Evolutionary conservation across 2,329 filamentous ascomycete species (phyloP).

Genomic region (Cryoendolithus antarcticus): DNA sequence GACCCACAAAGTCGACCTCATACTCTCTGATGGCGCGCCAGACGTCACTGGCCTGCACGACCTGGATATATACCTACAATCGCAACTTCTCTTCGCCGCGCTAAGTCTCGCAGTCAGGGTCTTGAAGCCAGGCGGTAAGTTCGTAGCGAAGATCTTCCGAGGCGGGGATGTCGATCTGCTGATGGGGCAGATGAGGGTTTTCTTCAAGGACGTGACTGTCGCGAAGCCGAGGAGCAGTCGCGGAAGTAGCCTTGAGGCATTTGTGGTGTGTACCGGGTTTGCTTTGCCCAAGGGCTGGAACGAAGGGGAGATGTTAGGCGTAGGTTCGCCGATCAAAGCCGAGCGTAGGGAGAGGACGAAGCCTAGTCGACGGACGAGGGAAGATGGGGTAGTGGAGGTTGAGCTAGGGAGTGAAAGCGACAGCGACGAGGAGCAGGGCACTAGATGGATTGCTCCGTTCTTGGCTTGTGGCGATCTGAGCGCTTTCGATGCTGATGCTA

Average conservation of each 20-base stretch:
- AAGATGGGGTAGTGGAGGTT: conserved; percentile 37
- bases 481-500: conserved; percentile 89
- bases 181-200: conserved; percentile 83
- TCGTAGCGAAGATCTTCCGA: conserved; percentile 95
- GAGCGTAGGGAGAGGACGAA: conserved; percentile 10
- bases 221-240: conserved; percentile 88
- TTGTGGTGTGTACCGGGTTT: conserved; percentile 90
- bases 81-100: conserved; percentile 85
- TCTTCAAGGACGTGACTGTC: conserved; percentile 77
- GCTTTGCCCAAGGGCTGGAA: conserved; percentile 63
- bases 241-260: conserved; percentile 94
- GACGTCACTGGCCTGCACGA: conserved; percentile 96
- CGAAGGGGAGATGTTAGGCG: conserved; percentile 61
- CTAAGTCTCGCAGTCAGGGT: conserved; percentile 89
- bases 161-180: conserved; percentile 91
- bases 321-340: conserved; percentile 41
- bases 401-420: conserved; percentile 32
- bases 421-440: conserved; percentile 31
- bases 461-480: conserved; percentile 94
- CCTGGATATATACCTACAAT: conserved; percentile 95
- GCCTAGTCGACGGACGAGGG: conserved; percentile 21
- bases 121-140: conserved; percentile 82
- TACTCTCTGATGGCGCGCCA: conserved; percentile 88
- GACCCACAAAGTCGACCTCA: conserved; percentile 69
- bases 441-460: conserved; percentile 86